These are phyloP conservation scores for bread wheat (Triticum aestivum) DNA, from an alignment of 176 grass and related monocot genomes.

Conservation along the genomic window IWGSC_CS_RefSeq_v2.1 NC_057810.1:631520495-631520994, in stretches of 20 bases:
- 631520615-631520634: conserved; percentile 1
- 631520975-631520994: too few species aligned
- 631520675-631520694: background rate
- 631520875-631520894: background rate
- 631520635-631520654: background rate
- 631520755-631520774: background rate
- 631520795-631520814: background rate
- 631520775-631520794: too few species aligned
- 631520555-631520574: background rate
- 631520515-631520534: too few species aligned
- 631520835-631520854: background rate
- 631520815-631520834: background rate
- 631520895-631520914: background rate
- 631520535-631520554: background rate
- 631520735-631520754: background rate
- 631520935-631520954: background rate
- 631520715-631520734: conserved; percentile 15
- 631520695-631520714: conserved; percentile 12
- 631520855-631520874: background rate
- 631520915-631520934: background rate
- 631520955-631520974: too few species aligned
- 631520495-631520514: too few species aligned
- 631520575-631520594: background rate
- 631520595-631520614: background rate
- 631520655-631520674: conserved; percentile 5